Evolutionary conservation across 2,329 filamentous ascomycete species (phyloP), one percentile per base, ranked within the genome.

Genomic region (Verticillium longisporum): DNA sequence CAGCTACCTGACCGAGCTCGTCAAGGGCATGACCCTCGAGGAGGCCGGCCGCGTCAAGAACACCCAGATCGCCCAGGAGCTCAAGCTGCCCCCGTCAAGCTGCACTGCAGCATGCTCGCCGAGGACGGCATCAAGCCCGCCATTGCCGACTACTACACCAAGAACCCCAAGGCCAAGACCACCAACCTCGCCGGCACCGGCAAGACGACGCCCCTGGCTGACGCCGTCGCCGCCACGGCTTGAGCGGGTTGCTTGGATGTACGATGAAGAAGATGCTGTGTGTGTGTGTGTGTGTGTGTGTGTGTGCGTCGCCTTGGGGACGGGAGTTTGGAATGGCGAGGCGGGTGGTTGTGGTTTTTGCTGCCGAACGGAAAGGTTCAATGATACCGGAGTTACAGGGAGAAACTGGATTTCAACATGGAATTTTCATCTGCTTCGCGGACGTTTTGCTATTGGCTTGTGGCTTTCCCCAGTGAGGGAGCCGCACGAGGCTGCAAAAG

Each of bases 51-150:
- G 90, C 78, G 91, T 99, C 69, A 89, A 92, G 80, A 99, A 99
- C 78, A 97, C 94, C 3, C 93, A 99, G 78, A 99, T 99, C 73
- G 95, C 95, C 41, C 96, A 96, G 82, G 96, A 99, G 79, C 82
- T 97, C 61, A 95, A 91, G 72, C 77, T 95, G 71, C 92, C 91
- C 38, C 92, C 64, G 91, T 96, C 58, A 96, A 96, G 80, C 89
- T 96, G 55, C 91, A 96, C 77, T 96, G 91, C 82, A 94, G 90
- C 59, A 95, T 96, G 90, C 84, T 96, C 66, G 91, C 91, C 31
- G 91, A 96, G 75, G 91, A 96, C 72, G 91, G 91, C 65, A 96
- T 96, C 82, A 94, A 95, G 78, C 91, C 89, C 56, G 91, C 91
- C 69, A 95, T 96, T 71, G 89, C 87, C 62, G 92, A 96, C 74